Conservation (phyloP, 2,329 filamentous ascomycete species). For the Rutstroemia sp. region DNA sequence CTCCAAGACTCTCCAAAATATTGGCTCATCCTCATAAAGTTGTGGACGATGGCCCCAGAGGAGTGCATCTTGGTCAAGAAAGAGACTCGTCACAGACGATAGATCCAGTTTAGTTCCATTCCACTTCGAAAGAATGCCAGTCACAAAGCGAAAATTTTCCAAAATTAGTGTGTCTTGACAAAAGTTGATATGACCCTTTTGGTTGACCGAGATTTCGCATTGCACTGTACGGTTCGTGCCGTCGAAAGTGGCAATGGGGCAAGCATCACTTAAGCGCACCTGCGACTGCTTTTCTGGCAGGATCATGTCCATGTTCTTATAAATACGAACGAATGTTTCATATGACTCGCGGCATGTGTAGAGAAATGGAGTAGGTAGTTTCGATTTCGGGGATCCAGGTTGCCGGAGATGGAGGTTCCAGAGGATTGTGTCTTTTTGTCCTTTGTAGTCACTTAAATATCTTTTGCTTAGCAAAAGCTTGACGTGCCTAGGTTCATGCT, state of each 20-base stretch:
- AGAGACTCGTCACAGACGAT: background rate
- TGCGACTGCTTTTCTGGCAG: background rate
- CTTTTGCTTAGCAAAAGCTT: background rate
- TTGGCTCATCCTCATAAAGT: background rate
- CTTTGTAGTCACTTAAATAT: background rate
- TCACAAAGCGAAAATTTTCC: background rate
- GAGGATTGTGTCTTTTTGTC: background rate
- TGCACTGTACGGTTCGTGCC: background rate
- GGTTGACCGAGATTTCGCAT: background rate
- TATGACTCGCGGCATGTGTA: background rate
- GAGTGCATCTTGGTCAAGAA: too few species aligned
- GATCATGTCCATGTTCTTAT: background rate
- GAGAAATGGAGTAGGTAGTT: background rate
- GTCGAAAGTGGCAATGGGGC: background rate
- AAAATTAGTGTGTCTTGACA: background rate
- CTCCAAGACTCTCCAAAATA: background rate
- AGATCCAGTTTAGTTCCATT: background rate
- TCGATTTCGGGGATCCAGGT: background rate
- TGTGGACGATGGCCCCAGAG: accelerated
- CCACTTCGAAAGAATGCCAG: background rate
- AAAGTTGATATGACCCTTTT: background rate
- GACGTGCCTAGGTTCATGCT: background rate
- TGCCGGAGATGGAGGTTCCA: background rate
- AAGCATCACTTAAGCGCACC: too few species aligned
- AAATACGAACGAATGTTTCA: background rate